A percentile compares a stretch with the other conserved stretches of the same genome.
Conservation (phyloP, 2,329 filamentous ascomycete species). For the Diplodia scrobiculata region DNA sequence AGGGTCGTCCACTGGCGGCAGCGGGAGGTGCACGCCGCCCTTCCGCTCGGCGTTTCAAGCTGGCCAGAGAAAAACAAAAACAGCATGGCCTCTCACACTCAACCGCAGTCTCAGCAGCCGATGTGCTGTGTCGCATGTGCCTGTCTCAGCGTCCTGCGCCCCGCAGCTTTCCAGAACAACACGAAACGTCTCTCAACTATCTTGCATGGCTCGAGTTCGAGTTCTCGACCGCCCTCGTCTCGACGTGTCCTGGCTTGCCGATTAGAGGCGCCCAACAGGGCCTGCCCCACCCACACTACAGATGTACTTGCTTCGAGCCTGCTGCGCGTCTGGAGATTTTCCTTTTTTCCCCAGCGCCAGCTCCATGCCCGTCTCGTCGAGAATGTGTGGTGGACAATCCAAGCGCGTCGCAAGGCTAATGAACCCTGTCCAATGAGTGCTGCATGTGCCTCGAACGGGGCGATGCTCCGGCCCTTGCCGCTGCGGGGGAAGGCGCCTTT, state of each 20-base stretch:
- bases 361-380: not conserved
- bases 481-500: slow-evolving; percentile 16
- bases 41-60: slow-evolving; percentile 11
- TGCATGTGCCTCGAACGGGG: not conserved
- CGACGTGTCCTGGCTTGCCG: too few species aligned
- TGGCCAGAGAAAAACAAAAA: not conserved
- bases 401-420: slow-evolving; percentile 2
- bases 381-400: too few species aligned
- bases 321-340: not conserved
- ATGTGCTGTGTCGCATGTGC: slow-evolving; percentile 1
- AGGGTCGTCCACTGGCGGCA: not conserved
- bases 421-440: not conserved
- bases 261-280: too few species aligned
- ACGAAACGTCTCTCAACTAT: not conserved
- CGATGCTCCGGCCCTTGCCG: slow-evolving; percentile 9
- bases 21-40: not conserved
- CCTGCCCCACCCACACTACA: too few species aligned
- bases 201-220: too few species aligned
- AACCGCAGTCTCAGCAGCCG: slow-evolving; percentile 17
- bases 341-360: not conserved
- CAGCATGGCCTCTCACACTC: slow-evolving; percentile 3
- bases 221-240: too few species aligned
- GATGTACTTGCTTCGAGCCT: not conserved
- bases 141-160: not conserved
- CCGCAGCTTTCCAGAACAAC: slow-evolving; percentile 6